A percentile compares a stretch with the other conserved stretches of the same genome.
phyloP scores from a whole-genome alignment of 257 asterid genomes.

The Salvia miltiorrhiza region DNA sequence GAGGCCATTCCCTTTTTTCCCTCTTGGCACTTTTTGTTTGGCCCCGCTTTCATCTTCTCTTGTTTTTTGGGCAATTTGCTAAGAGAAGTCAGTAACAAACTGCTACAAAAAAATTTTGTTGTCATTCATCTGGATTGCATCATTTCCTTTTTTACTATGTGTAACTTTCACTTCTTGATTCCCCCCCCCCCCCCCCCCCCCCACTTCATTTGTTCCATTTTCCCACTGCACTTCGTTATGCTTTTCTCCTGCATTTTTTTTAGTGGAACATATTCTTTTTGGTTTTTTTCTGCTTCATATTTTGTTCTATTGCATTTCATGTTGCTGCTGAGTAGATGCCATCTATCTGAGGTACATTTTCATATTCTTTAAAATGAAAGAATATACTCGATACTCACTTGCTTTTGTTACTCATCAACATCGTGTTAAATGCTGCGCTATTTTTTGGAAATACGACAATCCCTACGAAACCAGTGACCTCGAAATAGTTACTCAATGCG shows the following conservation, averaged over 20 bases:
- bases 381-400: neutral
- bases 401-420: neutral
- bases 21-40: conserved; percentile 32
- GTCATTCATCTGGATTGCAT: conserved; percentile 24
- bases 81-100: conserved; percentile 24
- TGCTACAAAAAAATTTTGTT: conserved; percentile 33
- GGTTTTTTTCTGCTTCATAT: neutral
- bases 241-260: neutral
- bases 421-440: too few species aligned
- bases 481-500: too few species aligned
- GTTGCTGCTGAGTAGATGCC: neutral
- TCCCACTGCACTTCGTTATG: neutral
- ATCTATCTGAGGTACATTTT: too few species aligned
- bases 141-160: conserved; percentile 11
- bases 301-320: neutral
- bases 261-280: too few species aligned
- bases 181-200: too few species aligned
- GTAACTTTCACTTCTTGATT: neutral
- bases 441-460: too few species aligned
- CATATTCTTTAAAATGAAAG: neutral
- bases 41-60: conserved; percentile 30
- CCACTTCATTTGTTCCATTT: neutral
- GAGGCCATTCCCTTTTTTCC: conserved; percentile 30
- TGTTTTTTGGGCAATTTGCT: conserved; percentile 44
- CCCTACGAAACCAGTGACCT: too few species aligned